Percentiles rank a stretch among this genome's conserved stretches.
These are phyloP conservation scores for Fusarium sp. DNA, from an alignment of 2,329 filamentous ascomycete species.

Conservation along the genomic window DNA sequence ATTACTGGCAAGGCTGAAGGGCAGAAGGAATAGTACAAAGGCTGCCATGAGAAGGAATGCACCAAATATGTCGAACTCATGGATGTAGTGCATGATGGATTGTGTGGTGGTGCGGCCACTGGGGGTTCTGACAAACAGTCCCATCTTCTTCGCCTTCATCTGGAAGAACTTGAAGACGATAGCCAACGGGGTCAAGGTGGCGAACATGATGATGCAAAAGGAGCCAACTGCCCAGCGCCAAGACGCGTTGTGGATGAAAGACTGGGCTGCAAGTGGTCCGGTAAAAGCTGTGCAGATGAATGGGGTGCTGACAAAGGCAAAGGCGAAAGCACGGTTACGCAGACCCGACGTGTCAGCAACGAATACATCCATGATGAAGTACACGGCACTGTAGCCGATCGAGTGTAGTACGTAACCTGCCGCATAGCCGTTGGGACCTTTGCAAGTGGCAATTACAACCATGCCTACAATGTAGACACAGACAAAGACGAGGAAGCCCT, in stretches of 20 bases:
- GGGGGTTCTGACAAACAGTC: background rate
- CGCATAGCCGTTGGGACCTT: constrained; percentile 57
- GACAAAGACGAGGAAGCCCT: constrained; percentile 71
- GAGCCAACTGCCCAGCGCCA: constrained; percentile 64
- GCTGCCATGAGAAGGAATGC: constrained; percentile 69
- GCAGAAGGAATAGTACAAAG: constrained; percentile 73
- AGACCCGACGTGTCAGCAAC: constrained; percentile 78
- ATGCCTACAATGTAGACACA: constrained; percentile 71
- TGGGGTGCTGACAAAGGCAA: constrained; percentile 52
- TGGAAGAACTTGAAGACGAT: constrained; percentile 45
- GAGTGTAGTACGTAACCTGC: constrained; percentile 76
- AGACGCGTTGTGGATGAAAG: constrained; percentile 46
- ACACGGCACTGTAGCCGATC: constrained; percentile 72
- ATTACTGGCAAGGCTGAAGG: constrained; percentile 66
- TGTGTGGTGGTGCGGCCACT: background rate
- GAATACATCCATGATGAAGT: constrained; percentile 74
- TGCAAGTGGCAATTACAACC: constrained; percentile 66
- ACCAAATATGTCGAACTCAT: constrained; percentile 72
- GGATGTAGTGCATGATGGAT: constrained; percentile 8
- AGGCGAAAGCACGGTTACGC: constrained; percentile 67
- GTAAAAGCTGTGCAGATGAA: constrained; percentile 57
- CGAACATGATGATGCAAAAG: constrained; percentile 71
- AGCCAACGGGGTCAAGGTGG: constrained; percentile 52
- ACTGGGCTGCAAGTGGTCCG: constrained; percentile 46
- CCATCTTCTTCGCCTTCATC: constrained; percentile 33